phyloP scores from a whole-genome alignment of 352 stramenopile genomes.

The Globisporangium cederbergense region DNA sequence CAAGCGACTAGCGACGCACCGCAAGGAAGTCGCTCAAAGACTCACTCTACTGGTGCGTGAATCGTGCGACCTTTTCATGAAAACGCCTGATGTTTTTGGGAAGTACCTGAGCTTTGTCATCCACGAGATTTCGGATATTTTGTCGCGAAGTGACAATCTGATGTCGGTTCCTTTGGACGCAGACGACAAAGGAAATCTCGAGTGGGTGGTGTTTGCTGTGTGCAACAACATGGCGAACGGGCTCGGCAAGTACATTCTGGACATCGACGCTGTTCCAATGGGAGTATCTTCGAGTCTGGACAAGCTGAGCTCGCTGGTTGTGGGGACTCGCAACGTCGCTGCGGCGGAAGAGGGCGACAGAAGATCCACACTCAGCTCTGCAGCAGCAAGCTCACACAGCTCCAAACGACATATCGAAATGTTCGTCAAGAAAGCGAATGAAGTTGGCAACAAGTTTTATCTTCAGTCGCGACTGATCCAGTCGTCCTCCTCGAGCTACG shows the following conservation, averaged over 20 bases:
- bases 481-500: not conserved
- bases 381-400: not conserved
- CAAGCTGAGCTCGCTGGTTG: conserved; percentile 62
- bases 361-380: not conserved
- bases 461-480: conserved; percentile 21
- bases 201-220: conserved; percentile 76
- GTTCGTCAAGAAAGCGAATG: conserved; percentile 49
- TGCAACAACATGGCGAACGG: conserved; percentile 69
- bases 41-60: conserved; percentile 61
- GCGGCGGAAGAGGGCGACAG: conserved; percentile 1
- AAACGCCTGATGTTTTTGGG: conserved; percentile 62
- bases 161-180: conserved; percentile 26
- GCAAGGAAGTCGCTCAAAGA: conserved; percentile 26
- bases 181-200: conserved; percentile 64
- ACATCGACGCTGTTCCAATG: conserved; percentile 57
- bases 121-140: conserved; percentile 68
- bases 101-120: conserved; percentile 78
- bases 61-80: conserved; percentile 63
- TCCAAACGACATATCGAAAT: conserved; percentile 49
- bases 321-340: conserved; percentile 26
- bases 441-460: conserved; percentile 56
- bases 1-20: conserved; percentile 33
- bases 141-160: conserved; percentile 17
- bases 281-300: conserved; percentile 65
- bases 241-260: conserved; percentile 67